Percentiles rank a stretch among this genome's conserved stretches.
phyloP scores from a whole-genome alignment of 139 green algal genomes.

The Asterochloris sp. region DNA sequence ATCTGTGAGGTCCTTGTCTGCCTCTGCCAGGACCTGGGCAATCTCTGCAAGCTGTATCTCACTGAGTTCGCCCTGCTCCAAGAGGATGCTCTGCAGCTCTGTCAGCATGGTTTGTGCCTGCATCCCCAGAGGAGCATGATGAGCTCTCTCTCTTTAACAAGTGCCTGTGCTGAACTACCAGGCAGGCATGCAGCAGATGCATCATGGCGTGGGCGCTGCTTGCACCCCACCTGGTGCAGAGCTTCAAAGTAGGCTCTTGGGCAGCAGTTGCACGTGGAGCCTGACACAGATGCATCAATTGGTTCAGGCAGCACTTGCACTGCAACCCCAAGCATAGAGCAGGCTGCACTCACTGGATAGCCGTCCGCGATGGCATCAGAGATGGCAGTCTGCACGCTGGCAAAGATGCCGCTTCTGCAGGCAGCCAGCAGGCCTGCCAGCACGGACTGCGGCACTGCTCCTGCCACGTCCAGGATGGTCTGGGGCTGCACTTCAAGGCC shows the following conservation, averaged over 20 bases:
- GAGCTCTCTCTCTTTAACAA: too few relatives aligned
- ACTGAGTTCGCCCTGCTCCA: slow-evolving; percentile 32
- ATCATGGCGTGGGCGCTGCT: too few relatives aligned
- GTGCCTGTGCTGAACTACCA: too few relatives aligned
- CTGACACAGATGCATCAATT: background rate
- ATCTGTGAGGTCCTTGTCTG: slow-evolving; percentile 77
- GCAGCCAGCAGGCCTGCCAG: slow-evolving; percentile 31
- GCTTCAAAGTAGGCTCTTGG: too few relatives aligned
- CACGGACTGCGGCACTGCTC: slow-evolving; percentile 33
- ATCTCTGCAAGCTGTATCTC: slow-evolving; percentile 42
- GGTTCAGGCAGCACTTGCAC: background rate
- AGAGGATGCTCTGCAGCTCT: slow-evolving; percentile 66
- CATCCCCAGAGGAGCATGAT: background rate
- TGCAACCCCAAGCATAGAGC: background rate
- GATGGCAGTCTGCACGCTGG: slow-evolving; percentile 40
- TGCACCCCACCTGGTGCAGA: too few relatives aligned
- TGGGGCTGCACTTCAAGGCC: slow-evolving; percentile 28
- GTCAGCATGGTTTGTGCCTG: slow-evolving; percentile 64
- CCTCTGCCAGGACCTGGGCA: slow-evolving; percentile 53
- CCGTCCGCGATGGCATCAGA: slow-evolving; percentile 70
- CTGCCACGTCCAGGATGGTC: slow-evolving; percentile 50
- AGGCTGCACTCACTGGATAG: slow-evolving; percentile 40
- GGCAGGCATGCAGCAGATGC: too few relatives aligned
- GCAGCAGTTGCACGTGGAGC: background rate
- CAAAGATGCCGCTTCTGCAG: slow-evolving; percentile 19